Evolutionary conservation across 1,284 basidiomycete genomes (phyloP).

Genomic region (Trichosporon inkin): DNA sequence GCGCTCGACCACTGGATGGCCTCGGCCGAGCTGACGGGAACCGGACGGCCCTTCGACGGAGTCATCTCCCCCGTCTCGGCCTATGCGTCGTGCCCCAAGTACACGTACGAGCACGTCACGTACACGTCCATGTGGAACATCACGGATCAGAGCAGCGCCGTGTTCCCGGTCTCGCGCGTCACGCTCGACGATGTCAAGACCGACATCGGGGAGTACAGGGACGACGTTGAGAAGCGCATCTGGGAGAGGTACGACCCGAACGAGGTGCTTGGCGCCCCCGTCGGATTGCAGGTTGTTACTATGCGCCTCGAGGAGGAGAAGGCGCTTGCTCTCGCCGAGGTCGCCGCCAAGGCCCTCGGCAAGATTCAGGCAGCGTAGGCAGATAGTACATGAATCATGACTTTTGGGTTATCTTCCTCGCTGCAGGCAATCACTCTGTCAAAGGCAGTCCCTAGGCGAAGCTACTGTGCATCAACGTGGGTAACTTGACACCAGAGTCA

Average conservation of each 20-base stretch:
- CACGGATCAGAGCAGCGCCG: conserved; percentile 48
- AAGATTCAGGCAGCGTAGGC: conserved; percentile 8
- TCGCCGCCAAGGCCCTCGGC: conserved; percentile 20
- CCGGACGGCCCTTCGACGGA: conserved; percentile 41
- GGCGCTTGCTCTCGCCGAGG: conserved; percentile 33
- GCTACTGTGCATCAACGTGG: too few relatives aligned
- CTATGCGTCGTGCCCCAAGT: conserved; percentile 31
- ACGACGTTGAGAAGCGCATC: conserved; percentile 53
- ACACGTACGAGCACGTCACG: conserved; percentile 31
- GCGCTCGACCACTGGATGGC: conserved; percentile 37
- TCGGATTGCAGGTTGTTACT: conserved; percentile 66
- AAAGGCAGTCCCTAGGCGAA: too few relatives aligned
- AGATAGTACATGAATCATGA: neutral
- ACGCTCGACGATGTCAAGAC: conserved; percentile 52
- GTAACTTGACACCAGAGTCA: too few relatives aligned
- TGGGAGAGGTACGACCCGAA: conserved; percentile 61
- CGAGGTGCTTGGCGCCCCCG: conserved; percentile 59
- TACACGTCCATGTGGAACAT: conserved; percentile 46
- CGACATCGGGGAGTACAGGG: conserved; percentile 52
- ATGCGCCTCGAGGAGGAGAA: conserved; percentile 58
- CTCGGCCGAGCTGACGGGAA: conserved; percentile 30
- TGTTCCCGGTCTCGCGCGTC: conserved; percentile 63
- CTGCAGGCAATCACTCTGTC: neutral
- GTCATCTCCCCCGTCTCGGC: conserved; percentile 35
- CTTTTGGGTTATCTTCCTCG: neutral